Evolutionary conservation across 805 yeast genomes (phyloP).

Genomic region (Sungouiella thailandica): DNA sequence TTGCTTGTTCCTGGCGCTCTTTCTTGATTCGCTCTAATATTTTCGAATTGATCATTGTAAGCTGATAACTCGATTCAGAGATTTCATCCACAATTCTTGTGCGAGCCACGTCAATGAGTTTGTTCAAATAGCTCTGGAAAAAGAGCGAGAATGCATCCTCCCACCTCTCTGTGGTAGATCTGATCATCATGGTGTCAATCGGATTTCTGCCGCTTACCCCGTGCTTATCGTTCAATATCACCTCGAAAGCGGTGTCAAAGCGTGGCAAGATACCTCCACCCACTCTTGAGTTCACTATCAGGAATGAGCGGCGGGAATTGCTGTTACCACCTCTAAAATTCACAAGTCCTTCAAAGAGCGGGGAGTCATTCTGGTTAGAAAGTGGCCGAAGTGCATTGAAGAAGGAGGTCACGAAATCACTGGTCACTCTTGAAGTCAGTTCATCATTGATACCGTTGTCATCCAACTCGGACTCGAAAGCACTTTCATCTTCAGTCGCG

Average conservation of each 20-base stretch:
- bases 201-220: slow-evolving; percentile 5
- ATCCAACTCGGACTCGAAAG: slow-evolving; percentile 6
- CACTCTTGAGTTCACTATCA: slow-evolving; percentile 9
- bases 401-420: slow-evolving; percentile 22
- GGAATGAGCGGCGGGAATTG: slow-evolving; percentile 21
- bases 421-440: slow-evolving; percentile 18
- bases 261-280: slow-evolving; percentile 11
- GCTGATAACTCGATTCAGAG: slow-evolving; percentile 20
- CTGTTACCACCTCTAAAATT: slow-evolving; percentile 14
- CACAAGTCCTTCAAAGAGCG: slow-evolving; percentile 13
- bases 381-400: slow-evolving; percentile 24
- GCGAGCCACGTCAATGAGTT: slow-evolving; percentile 4
- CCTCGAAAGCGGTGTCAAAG: slow-evolving; percentile 23
- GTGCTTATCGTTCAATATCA: slow-evolving; percentile 8
- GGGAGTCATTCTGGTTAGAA: slow-evolving; percentile 14
- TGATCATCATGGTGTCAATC: slow-evolving; percentile 22
- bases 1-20: slow-evolving; percentile 25
- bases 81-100: slow-evolving; percentile 25
- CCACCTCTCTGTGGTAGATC: slow-evolving; percentile 68
- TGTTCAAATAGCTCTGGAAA: slow-evolving; percentile 2
- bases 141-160: slow-evolving; percentile 40
- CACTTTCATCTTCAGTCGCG: slow-evolving; percentile 4
- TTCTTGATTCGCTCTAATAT: slow-evolving; percentile 21
- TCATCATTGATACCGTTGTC: slow-evolving; percentile 19
- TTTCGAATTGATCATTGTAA: slow-evolving; percentile 23